Conservation (phyloP, 495 filamentous ascomycete species). For the Endocarpon pusillum region DNA sequence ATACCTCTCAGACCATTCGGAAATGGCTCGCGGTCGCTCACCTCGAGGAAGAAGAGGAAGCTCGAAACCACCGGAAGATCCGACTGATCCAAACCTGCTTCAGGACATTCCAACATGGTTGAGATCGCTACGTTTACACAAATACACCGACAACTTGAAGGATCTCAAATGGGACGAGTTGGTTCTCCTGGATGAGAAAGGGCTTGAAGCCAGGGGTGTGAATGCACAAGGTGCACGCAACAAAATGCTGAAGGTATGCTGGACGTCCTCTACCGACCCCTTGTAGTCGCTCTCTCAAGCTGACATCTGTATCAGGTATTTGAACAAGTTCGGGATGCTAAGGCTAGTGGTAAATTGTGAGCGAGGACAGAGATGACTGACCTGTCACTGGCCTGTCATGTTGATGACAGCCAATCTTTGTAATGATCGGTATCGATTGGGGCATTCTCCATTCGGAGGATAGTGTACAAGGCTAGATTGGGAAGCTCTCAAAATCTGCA, state of each 20-base stretch:
- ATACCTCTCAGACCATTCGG: slow-evolving; percentile 88
- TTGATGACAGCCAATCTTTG: no score
- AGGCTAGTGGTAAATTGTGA: slow-evolving; percentile 52
- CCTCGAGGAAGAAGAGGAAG: slow-evolving; percentile 85
- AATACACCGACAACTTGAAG: slow-evolving; percentile 97
- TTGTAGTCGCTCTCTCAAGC: background rate
- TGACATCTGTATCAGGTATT: slow-evolving; percentile 41
- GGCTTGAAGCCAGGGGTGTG: slow-evolving; percentile 80
- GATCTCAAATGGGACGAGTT: slow-evolving; percentile 94
- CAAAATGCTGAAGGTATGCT: slow-evolving; percentile 88
- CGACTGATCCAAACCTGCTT: slow-evolving; percentile 75
- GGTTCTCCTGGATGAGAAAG: slow-evolving; percentile 82
- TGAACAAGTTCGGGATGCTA: slow-evolving; percentile 79
- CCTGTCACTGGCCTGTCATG: no score
- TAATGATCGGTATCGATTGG: no score
- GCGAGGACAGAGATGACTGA: no score
- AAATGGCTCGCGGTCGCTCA: slow-evolving; percentile 74
- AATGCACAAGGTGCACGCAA: slow-evolving; percentile 87
- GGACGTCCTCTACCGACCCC: background rate
- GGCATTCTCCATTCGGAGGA: no score
- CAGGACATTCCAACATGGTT: slow-evolving; percentile 95
- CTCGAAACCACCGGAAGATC: slow-evolving; percentile 95
- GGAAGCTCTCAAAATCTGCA: no score
- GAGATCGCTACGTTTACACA: slow-evolving; percentile 85
- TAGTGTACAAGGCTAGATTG: no score